These are phyloP conservation scores for Fusarium pseudograminearum DNA, from an alignment of 2,329 filamentous ascomycete species.

Conservation along the genomic window DNA sequence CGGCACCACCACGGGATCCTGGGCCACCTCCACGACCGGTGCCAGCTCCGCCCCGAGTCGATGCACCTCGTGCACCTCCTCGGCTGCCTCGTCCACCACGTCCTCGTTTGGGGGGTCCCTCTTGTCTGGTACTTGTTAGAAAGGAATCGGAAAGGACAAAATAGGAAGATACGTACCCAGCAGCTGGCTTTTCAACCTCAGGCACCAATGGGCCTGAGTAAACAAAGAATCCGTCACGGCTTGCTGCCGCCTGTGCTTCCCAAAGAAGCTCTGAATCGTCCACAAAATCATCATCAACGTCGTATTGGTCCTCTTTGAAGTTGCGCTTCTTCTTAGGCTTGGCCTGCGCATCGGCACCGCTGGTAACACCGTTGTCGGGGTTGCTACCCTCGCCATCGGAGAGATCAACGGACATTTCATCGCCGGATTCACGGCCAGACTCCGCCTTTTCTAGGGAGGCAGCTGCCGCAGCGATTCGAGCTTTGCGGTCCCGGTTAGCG, in stretches of 20 bases:
- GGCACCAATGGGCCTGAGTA: constrained; percentile 93
- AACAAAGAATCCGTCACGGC: constrained; percentile 97
- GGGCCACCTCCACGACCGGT: constrained; percentile 66
- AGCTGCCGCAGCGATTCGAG: constrained; percentile 88
- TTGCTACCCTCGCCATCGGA: constrained; percentile 85
- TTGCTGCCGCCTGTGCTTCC: constrained; percentile 95
- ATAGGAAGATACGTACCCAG: constrained; percentile 58
- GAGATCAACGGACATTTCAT: constrained; percentile 86
- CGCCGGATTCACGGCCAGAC: constrained; percentile 75
- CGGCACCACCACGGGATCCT: constrained; percentile 80
- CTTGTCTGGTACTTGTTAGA: constrained; percentile 67
- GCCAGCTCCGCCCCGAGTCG: constrained; percentile 65
- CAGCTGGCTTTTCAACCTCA: constrained; percentile 80
- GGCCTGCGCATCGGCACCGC: constrained; percentile 70
- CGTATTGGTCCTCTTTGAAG: constrained; percentile 85
- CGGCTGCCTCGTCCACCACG: constrained; percentile 65
- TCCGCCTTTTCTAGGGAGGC: constrained; percentile 84
- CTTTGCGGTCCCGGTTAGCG: constrained; percentile 86
- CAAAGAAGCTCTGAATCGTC: constrained; percentile 95
- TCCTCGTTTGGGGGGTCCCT: constrained; percentile 78
- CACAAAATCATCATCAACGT: constrained; percentile 85
- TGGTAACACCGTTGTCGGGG: constrained; percentile 79
- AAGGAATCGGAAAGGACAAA: constrained; percentile 15
- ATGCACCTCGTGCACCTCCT: constrained; percentile 70
- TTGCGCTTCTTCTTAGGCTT: constrained; percentile 84